phyloP scores from a whole-genome alignment of 352 stramenopile genomes.

The Phytophthora citricola region DNA sequence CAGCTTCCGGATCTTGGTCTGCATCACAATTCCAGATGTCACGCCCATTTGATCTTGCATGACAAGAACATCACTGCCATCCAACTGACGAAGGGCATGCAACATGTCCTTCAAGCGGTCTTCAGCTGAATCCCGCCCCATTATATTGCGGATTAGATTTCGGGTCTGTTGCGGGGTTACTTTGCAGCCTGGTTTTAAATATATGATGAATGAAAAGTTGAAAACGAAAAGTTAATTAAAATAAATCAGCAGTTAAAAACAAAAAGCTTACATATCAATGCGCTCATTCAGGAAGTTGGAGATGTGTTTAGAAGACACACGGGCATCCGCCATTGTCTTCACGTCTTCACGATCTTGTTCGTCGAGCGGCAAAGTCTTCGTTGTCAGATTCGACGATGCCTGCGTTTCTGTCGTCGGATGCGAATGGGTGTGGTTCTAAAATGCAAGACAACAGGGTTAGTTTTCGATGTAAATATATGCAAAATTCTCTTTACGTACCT shows the following conservation, averaged over 20 bases:
- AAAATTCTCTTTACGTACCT: constrained; percentile 4
- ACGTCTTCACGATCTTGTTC: constrained; percentile 13
- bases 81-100: constrained; percentile 19
- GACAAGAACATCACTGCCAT: constrained; percentile 20
- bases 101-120: constrained; percentile 16
- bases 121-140: constrained; percentile 13
- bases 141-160: too few relatives aligned
- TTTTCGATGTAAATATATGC: background rate
- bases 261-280: constrained; percentile 9
- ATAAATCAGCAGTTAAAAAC: background rate
- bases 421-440: constrained; percentile 9
- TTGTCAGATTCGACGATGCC: constrained; percentile 14
- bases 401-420: background rate
- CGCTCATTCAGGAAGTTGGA: constrained; percentile 17
- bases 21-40: too few relatives aligned
- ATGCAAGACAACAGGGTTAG: background rate
- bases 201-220: background rate
- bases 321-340: constrained; percentile 8
- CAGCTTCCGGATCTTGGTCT: constrained; percentile 26
- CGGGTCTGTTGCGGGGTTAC: constrained; percentile 23
- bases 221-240: background rate
- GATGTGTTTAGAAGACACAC: constrained; percentile 4
- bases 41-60: constrained; percentile 29
- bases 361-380: constrained; percentile 11
- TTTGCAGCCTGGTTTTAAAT: background rate